Percentiles rank a stretch among this genome's conserved stretches.
Evolutionary conservation across 2,329 filamentous ascomycete genomes (phyloP).

Genomic region (Stachybotrys chlorohalonatus): DNA sequence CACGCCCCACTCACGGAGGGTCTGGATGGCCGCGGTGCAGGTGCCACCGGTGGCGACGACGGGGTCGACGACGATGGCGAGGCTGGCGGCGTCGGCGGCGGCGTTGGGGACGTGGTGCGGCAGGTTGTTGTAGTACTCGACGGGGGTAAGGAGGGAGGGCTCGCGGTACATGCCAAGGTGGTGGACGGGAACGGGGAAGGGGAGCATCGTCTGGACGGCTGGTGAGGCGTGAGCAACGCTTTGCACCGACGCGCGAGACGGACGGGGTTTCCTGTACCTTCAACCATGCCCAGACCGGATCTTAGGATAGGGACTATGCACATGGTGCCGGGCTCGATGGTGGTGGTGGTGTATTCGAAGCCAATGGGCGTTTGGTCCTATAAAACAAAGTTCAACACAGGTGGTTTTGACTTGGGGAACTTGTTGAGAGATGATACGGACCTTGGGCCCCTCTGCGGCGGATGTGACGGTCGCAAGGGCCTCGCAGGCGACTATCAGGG

Average conservation of each 20-base stretch:
- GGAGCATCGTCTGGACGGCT: constrained; percentile 78
- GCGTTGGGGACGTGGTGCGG: constrained; percentile 55
- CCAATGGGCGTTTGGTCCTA: constrained; percentile 74
- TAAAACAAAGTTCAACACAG: background rate
- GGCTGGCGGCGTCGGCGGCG: constrained; percentile 31
- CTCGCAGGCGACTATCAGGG: constrained; percentile 73
- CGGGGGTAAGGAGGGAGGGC: constrained; percentile 74
- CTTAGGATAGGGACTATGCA: constrained; percentile 88
- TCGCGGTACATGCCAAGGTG: constrained; percentile 94
- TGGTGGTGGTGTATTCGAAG: constrained; percentile 60
- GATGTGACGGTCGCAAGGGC: constrained; percentile 60
- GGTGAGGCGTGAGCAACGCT: constrained; percentile 1
- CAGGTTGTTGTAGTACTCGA: constrained; percentile 98
- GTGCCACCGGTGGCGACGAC: constrained; percentile 92
- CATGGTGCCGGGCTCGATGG: constrained; percentile 55
- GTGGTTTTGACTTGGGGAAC: background rate
- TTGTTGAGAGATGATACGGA: constrained; percentile 25
- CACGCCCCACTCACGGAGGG: constrained; percentile 86
- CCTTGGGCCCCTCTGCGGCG: constrained; percentile 50
- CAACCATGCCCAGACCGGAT: constrained; percentile 84
- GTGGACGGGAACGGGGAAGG: constrained; percentile 71
- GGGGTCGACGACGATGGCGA: constrained; percentile 83
- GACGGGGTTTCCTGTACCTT: constrained; percentile 40
- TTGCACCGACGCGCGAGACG: background rate
- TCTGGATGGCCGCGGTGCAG: constrained; percentile 80